Percentiles rank a stretch among this genome's conserved stretches.
phyloP scores from a whole-genome alignment of 495 filamentous ascomycete genomes.

The Xanthoparmelia taractica region DNA sequence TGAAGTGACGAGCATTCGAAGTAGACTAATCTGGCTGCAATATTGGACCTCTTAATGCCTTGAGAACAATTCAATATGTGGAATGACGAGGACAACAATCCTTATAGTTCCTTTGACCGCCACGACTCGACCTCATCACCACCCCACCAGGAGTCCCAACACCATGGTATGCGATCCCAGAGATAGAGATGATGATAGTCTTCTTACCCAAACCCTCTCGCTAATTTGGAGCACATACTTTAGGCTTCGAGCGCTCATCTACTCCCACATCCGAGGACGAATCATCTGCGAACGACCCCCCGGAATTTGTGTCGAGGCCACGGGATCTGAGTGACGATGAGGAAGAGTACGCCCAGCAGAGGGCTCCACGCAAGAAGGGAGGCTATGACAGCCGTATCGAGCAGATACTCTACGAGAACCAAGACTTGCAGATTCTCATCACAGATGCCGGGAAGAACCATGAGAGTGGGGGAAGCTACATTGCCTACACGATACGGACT shows the following conservation, averaged over 20 bases:
- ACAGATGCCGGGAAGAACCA: constrained; percentile 90
- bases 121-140: constrained; percentile 48
- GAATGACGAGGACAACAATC: constrained; percentile 95
- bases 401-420: constrained; percentile 92
- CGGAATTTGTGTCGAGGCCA: constrained; percentile 50
- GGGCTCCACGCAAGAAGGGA: constrained; percentile 58
- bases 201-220: background rate
- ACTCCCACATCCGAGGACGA: constrained; percentile 43
- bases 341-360: constrained; percentile 43
- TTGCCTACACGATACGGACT: constrained; percentile 93
- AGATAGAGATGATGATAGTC: background rate
- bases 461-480: constrained; percentile 82
- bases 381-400: constrained; percentile 93
- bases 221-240: constrained; percentile 12
- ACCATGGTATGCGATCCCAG: constrained; percentile 36
- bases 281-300: constrained; percentile 44
- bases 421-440: constrained; percentile 79
- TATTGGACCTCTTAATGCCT: background rate
- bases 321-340: constrained; percentile 55
- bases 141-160: constrained; percentile 54
- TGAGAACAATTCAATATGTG: constrained; percentile 42
- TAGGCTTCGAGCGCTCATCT: constrained; percentile 36
- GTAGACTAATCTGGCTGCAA: background rate
- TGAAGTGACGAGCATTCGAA: background rate
- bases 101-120: constrained; percentile 83